These are phyloP conservation scores for Camptophora hylomeconis DNA, from an alignment of 2,329 filamentous ascomycete species.

Conservation along the genomic window DNA sequence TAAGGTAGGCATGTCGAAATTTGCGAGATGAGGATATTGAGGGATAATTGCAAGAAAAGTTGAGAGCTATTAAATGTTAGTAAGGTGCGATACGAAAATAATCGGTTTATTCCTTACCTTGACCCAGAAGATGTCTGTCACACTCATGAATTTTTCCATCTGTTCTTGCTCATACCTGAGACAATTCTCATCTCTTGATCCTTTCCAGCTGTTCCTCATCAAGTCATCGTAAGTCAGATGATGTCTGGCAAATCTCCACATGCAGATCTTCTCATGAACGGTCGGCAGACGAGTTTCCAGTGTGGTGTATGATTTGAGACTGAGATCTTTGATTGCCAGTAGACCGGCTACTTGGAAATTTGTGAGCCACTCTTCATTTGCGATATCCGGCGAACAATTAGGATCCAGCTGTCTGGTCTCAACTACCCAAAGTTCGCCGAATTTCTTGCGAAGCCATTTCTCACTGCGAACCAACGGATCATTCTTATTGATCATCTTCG, in stretches of 20 bases:
- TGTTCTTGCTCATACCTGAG: too few relatives aligned
- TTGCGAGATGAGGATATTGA: constrained; percentile 31
- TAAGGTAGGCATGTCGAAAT: constrained; percentile 8
- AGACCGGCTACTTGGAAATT: constrained; percentile 37
- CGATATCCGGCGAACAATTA: constrained; percentile 22
- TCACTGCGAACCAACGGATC: constrained; percentile 28
- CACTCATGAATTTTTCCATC: constrained; percentile 32
- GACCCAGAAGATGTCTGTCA: constrained; percentile 40
- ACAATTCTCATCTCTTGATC: constrained; percentile 2
- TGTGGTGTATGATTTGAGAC: constrained; percentile 31
- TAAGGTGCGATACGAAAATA: constrained; percentile 7
- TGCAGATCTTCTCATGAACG: constrained; percentile 28
- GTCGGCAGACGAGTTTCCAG: constrained; percentile 31
- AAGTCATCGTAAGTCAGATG: constrained; percentile 28
- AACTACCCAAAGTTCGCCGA: constrained; percentile 34
- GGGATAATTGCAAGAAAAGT: constrained; percentile 38
- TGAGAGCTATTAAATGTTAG: constrained; percentile 25
- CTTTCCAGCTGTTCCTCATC: constrained; percentile 1
- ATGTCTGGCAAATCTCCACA: constrained; percentile 35
- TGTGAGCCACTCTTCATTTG: constrained; percentile 34
- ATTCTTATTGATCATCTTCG: constrained; percentile 31
- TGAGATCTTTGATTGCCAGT: constrained; percentile 36
- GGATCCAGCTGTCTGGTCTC: constrained; percentile 30
- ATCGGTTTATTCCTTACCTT: constrained; percentile 23
- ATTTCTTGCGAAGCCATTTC: constrained; percentile 31